Base-by-base conservation (phyloP, 305 asterid genomes). In the Salvia sclarea region DNA sequence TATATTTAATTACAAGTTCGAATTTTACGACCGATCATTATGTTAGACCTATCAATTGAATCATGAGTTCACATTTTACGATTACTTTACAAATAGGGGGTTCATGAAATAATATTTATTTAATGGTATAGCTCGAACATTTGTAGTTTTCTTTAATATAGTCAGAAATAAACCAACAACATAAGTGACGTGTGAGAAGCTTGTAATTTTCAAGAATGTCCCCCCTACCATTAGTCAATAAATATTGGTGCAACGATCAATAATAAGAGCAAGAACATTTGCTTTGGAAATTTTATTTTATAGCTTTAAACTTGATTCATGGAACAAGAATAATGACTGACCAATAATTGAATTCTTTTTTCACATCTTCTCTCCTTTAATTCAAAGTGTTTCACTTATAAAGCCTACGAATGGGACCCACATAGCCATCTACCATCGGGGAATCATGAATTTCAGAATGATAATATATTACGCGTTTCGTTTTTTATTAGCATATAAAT, bases 211-310 rank as follows among this genome's bases (percentile, higher is more conserved):
- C 48, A 41, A 40, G 64, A 22, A 65, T 64, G 72, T 17, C 33
- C 33, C 76, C 70, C 76, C 63, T 31, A 30, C 65, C 70, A 53
- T 52, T 47, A 35, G 9, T 35, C 54, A 56, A 55, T 50, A 54
- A 28, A 18, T 11, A 11, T 7, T 41, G 41, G 21, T 71, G 65
- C 66, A 72, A 56, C 40, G 61, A 33, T 60, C 67, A 33, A 45
- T 55, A 45, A 47, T 65, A 66, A 73, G 37, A 37, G 71, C 24
- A 55, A 14, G 33, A 55, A 53, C 58, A 64, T 56, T 63, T 71
- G 43, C 71, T 56, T 35, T 52, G 16, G 35, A 54, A 52, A 31
- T 18, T 2, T 11, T 44, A 50, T 21, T 21, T 11, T 50, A 11
- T 28, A 3, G 25, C 47, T 58, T 69, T 38, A 33, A 35, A 16